Evolutionary conservation across 2,329 filamentous ascomycete genomes (phyloP), one percentile per base, ranked within the genome.

Genomic region (Ambrosiella xylebori): DNA sequence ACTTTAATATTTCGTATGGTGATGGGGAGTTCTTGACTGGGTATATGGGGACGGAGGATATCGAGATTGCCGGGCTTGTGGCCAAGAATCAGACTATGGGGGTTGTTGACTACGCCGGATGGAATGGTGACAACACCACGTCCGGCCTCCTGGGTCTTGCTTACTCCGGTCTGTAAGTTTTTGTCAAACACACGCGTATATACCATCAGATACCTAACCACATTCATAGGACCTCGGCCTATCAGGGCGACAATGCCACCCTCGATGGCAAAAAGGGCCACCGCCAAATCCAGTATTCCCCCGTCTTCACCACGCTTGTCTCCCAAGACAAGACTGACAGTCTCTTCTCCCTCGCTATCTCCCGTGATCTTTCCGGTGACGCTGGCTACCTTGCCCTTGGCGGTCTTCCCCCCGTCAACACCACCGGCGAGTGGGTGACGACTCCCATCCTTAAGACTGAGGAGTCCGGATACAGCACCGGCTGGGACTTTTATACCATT

Each of bases 401-500:
- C 41, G 55, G 56, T 49, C 55, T 60, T 1, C 58, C 55, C 19
- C 58, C 58, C 36, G 50, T 60, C n/a, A 13, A 39, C 7, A 45
- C 52, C 54, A 35, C 36, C 13, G 58, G 56, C 35, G 45, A 57
- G 19, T 60, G 45, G 13, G 58, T 57, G n/a, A 50, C 17, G 15
- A 57, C 54, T 4, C 55, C 58, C 12, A 57, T 60, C 11, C 54
- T 57, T 4, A 35, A 54, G 17, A 60, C 50, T 17, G 50, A 57
- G n/a, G 54, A 50, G 41, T 27, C 19, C 15, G 47, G 49, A n/a
- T 40, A 57, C 35, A 36, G n/a, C 7, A 7, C 9, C 11, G 57
- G 57, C 40, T 39, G 19, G 39, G 57, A 55, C 57, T 58, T 55
- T 17, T 58, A 58, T 39, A 58, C 64, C 44, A 62, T 61, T 50